Evolutionary conservation across 805 yeast species (phyloP), one percentile per base, ranked within the genome.

Genomic region (Candida tammaniensis): DNA sequence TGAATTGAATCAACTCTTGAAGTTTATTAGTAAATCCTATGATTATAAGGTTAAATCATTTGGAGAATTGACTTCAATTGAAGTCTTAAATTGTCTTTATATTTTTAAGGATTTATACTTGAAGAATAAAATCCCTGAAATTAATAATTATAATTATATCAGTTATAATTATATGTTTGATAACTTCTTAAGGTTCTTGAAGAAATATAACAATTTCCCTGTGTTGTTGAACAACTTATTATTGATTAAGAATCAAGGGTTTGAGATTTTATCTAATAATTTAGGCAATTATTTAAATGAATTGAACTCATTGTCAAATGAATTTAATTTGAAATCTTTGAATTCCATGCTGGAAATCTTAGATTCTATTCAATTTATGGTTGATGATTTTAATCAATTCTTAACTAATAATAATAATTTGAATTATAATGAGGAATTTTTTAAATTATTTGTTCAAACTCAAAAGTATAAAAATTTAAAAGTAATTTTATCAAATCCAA

Each of bases 71-170:
- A 51, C 59, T 4, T 29, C 54, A 4, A 29, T 44, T 8, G 62
- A 58, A 35, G 35, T 56, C 10, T 45, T 49, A 40, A 57, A 54
- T 39, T 47, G 51, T 13, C 38, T 57, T 26, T 54, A 58, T 36
- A 46, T 51, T 13, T 58, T 53, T 43, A 54, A 50, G 33, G 48
- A 50, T 24, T 39, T 33, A 30, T 49, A 46, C 31, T 28, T 28
- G 27, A 43, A 52, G 26, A 31, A 35, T 26, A 49, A 48, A 21
- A 41, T 53, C 16, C 36, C 38, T 6, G 39, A 32, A 11, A 42
- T 52, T 23, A 42, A 37, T 26, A 35, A 40, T 27, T 43, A 49
- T 30, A 45, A 48, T 24, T 38, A 34, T 20, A 36, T 38, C 15
- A 40, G 48, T 4, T 47, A 51, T 16, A 48, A 47, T 24, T 33